Evolutionary conservation across 345 rosid species (phyloP), one percentile per base, ranked within the genome.

Genomic region (Combretum micranthum): DNA sequence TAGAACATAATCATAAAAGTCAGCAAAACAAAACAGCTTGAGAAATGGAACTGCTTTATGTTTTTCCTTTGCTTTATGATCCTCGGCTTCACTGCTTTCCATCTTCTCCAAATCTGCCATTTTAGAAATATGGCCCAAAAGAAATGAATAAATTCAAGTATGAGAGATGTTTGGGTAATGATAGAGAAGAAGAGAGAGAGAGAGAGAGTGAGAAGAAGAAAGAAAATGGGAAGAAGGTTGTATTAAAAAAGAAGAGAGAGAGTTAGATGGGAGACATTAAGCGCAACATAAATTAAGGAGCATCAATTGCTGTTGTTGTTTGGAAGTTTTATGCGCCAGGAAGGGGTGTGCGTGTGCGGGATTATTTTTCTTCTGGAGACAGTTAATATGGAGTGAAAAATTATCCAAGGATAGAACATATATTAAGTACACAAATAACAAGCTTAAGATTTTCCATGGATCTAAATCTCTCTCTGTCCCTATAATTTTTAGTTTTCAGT

Each of bases 1-100:
- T 13, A 93, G 66, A 50, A 89, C 71, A 55, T 56, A 77, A 51
- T 93, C 99, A 53, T 87, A 82, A n/a, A 49, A 77, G 59, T 93
- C 99, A 0, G 99, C 97, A 59, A 85, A 93, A 4, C 83, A 66
- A 69, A 93, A 93, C 11, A 93, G 64, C 57, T 93, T 93, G 10
- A 85, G 44, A 49, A 87, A 55, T 17, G 88, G 22, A 43, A 89
- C 99, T 32, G 67, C 79, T 13, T 46, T 39, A 8, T 53, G 55
- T 45, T 72, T 59, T 47, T 58, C 55, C 20, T 6, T 55, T 25
- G 50, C 61, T 49, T 62, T 64, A 16, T 56, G 39, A 32, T 32
- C 39, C 9, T 32, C 39, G 9, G 9, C 26, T 10, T 66, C 60
- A 7, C 72, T 57, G 51, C 64, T 50, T 39, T 12, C 57, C 55